Base-by-base conservation (phyloP, 352 stramenopile species). In the Phytophthora pisi region DNA sequence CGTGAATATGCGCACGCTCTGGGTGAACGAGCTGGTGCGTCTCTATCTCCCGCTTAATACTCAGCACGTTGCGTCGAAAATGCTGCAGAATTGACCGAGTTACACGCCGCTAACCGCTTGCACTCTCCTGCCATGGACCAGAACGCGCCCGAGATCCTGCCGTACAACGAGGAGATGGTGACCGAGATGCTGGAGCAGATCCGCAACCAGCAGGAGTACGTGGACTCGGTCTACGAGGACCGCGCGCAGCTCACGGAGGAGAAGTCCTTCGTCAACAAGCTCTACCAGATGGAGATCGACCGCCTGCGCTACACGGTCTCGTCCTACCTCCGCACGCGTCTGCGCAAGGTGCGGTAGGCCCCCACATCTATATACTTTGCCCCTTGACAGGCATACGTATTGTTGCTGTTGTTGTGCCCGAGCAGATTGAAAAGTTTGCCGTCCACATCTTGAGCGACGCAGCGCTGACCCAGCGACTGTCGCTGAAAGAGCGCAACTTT, bases 221-320 rank as follows among this genome's bases (percentile, higher is more conserved):
- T 96, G 20, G 83, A 96, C 59, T 90, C 84, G 47, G 85, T 96
- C 18, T 75, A 81, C 47, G 85, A 92, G 31, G 83, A 94, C 30
- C 77, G 79, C 18, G 61, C 61, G 2, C 66, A 77, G 57, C 65
- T 94, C 40, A 94, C 75, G 3, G 88, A 96, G 47, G 86, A 96
- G 70, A 83, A 82, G 49, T 78, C 82, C 15, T 96, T 96, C 59
- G 70, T 91, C 36, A 93, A 90, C 72, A 94, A 93, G 57, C 74
- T 96, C 23, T 96, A 96, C 63, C 88, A 91, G 72, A 94, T 96
- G 88, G 88, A 96, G 66, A 96, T 96, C 70, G 88, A 96, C 45
- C 86, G 88, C 15, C 75, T 96, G 31, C 83, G 82, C 40, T 96
- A 91, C 73, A 92, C 92, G 79, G 75, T 96, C 3, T 79, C 88